Percentiles rank a stretch among this genome's conserved stretches.
Conservation (phyloP, 768 basidiomycete species). For the Boletus reticulatus region DNA sequence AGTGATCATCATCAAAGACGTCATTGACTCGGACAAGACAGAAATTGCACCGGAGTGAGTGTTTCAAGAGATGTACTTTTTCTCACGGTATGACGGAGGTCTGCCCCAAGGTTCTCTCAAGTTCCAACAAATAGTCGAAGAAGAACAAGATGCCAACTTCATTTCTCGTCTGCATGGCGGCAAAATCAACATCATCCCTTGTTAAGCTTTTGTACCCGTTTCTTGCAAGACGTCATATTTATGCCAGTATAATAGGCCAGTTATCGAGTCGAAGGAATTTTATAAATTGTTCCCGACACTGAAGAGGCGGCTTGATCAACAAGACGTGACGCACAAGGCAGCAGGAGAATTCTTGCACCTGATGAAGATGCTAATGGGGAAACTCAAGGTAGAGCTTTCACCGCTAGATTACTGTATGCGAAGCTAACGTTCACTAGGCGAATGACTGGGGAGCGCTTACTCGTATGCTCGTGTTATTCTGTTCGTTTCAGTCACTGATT, state of each 20-base stretch:
- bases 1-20: slow-evolving; percentile 68
- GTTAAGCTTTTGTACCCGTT: slow-evolving; percentile 28
- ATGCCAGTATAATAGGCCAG: slow-evolving; percentile 32
- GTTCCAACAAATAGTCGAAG: slow-evolving; percentile 56
- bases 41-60: slow-evolving; percentile 60
- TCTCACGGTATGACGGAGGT: neutral
- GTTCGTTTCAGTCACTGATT: neutral
- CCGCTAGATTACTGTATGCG: neutral
- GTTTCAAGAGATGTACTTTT: neutral
- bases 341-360: slow-evolving; percentile 55
- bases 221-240: neutral
- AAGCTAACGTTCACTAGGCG: slow-evolving; percentile 34
- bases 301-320: slow-evolving; percentile 46
- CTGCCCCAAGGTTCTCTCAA: slow-evolving; percentile 48
- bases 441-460: slow-evolving; percentile 64
- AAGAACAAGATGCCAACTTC: slow-evolving; percentile 60
- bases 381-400: slow-evolving; percentile 47
- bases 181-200: slow-evolving; percentile 54
- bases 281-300: slow-evolving; percentile 49
- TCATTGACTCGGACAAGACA: slow-evolving; percentile 55
- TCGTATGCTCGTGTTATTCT: slow-evolving; percentile 36
- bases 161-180: slow-evolving; percentile 57
- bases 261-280: slow-evolving; percentile 61
- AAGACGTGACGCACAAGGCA: slow-evolving; percentile 44
- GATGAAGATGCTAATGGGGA: slow-evolving; percentile 63